Conservation (phyloP, 352 stramenopile species). For the Phytophthora europaea region DNA sequence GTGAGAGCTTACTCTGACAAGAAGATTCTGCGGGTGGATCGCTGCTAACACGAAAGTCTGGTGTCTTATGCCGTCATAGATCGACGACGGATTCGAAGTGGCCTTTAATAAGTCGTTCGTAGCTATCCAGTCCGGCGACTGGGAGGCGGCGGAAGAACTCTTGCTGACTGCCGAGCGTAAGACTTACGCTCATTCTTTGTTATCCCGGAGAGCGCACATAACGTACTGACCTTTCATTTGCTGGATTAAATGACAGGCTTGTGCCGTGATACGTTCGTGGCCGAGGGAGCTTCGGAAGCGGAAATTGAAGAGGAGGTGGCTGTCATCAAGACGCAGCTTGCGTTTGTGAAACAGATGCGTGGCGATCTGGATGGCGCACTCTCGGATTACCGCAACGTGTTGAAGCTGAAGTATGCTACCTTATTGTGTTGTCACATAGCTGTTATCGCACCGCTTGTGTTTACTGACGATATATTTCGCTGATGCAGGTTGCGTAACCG, state of each 20-base stretch:
- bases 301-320: slow-evolving; percentile 82
- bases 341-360: slow-evolving; percentile 84
- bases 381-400: slow-evolving; percentile 78
- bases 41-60: slow-evolving; percentile 1
- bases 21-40: background rate
- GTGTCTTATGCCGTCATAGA: slow-evolving; percentile 40
- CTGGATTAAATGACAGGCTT: slow-evolving; percentile 48
- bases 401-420: slow-evolving; percentile 79
- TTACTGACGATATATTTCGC: slow-evolving; percentile 17
- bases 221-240: slow-evolving; percentile 5
- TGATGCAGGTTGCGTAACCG: slow-evolving; percentile 66
- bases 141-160: slow-evolving; percentile 52
- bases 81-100: slow-evolving; percentile 82
- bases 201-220: background rate
- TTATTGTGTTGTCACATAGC: background rate
- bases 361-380: slow-evolving; percentile 76
- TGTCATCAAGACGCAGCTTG: slow-evolving; percentile 77
- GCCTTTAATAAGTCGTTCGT: slow-evolving; percentile 90
- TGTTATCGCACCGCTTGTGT: background rate
- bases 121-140: slow-evolving; percentile 74
- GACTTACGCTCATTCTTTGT: slow-evolving; percentile 1
- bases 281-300: slow-evolving; percentile 58
- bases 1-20: slow-evolving; percentile 32
- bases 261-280: slow-evolving; percentile 67
- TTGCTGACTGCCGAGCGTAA: slow-evolving; percentile 73